A percentile compares a stretch with the other conserved stretches of the same genome.
Conservation (phyloP, 2,329 filamentous ascomycete species). For the Ramichloridium luteum region DNA sequence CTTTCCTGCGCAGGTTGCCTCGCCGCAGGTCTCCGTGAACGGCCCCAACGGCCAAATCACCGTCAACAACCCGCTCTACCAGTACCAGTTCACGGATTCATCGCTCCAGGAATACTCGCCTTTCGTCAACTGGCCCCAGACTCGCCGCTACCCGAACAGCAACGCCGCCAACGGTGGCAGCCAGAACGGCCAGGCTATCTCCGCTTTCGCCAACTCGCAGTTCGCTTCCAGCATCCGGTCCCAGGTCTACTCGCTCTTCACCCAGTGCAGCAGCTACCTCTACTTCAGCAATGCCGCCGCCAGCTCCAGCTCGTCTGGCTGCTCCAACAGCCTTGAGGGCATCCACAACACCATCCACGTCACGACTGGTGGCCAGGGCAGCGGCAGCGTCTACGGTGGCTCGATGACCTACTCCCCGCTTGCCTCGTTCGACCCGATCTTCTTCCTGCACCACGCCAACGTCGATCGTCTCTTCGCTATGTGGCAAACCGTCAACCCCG, state of each 20-base stretch:
- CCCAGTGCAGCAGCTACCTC: conserved; percentile 14
- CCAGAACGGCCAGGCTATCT: conserved; percentile 8
- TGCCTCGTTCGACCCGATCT: conserved; percentile 23
- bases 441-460: conserved; percentile 26
- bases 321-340: conserved; percentile 16
- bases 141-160: conserved; percentile 17
- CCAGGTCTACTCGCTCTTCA: conserved; percentile 18
- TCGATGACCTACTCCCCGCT: conserved; percentile 24
- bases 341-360: conserved; percentile 20
- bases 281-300: conserved; percentile 17
- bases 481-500: conserved; percentile 22
- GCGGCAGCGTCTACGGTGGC: conserved; percentile 10
- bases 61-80: conserved; percentile 19
- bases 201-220: conserved; percentile 11
- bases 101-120: conserved; percentile 13
- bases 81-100: conserved; percentile 15
- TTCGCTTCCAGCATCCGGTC: conserved; percentile 15
- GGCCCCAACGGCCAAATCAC: conserved; percentile 12
- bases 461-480: conserved; percentile 24
- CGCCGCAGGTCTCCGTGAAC: conserved; percentile 13
- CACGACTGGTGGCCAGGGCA: conserved; percentile 14
- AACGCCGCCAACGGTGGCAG: conserved; percentile 10
- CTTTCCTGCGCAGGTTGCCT: conserved; percentile 15
- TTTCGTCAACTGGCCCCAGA: conserved; percentile 13
- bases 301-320: conserved; percentile 9